phyloP scores from a whole-genome alignment of 768 basidiomycete genomes.

The Pholiota conissans region DNA sequence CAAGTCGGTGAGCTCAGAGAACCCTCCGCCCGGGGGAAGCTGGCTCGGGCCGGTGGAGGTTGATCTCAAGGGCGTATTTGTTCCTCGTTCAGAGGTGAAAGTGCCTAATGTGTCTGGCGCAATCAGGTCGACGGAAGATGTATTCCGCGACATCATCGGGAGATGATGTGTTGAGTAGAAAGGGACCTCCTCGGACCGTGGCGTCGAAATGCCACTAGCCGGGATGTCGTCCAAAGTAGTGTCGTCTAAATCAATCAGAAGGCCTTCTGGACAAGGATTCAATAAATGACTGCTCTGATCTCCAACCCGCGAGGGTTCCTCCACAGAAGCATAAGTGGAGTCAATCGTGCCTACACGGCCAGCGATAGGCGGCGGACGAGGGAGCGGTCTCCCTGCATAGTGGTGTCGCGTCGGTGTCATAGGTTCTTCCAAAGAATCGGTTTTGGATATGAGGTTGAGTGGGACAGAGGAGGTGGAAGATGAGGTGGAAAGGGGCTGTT shows the following conservation, averaged over 20 bases:
- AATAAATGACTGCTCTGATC: constrained; percentile 13
- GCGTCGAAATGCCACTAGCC: constrained; percentile 21
- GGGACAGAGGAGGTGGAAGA: background rate
- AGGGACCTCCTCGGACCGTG: constrained; percentile 16
- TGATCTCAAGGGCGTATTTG: constrained; percentile 7
- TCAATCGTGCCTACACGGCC: constrained; percentile 23
- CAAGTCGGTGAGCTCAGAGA: constrained; percentile 56
- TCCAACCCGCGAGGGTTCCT: constrained; percentile 16
- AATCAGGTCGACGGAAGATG: constrained; percentile 17
- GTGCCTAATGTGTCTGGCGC: constrained; percentile 4
- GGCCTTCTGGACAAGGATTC: constrained; percentile 43
- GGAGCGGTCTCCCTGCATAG: constrained; percentile 60
- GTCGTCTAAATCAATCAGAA: constrained; percentile 58
- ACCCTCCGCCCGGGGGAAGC: constrained; percentile 4
- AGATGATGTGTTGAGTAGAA: constrained; percentile 13
- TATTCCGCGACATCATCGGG: constrained; percentile 15
- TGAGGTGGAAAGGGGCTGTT: constrained; percentile 5
- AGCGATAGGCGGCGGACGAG: constrained; percentile 37
- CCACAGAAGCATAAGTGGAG: constrained; percentile 34
- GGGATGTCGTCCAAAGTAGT: constrained; percentile 26
- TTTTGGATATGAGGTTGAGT: background rate
- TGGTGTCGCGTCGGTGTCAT: constrained; percentile 37
- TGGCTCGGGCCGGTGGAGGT: background rate
- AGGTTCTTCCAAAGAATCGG: constrained; percentile 21
- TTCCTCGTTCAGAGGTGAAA: constrained; percentile 9